Evolutionary conservation across 1,139 yeast species (phyloP).

Genomic region (Scheffersomyces insectosa): DNA sequence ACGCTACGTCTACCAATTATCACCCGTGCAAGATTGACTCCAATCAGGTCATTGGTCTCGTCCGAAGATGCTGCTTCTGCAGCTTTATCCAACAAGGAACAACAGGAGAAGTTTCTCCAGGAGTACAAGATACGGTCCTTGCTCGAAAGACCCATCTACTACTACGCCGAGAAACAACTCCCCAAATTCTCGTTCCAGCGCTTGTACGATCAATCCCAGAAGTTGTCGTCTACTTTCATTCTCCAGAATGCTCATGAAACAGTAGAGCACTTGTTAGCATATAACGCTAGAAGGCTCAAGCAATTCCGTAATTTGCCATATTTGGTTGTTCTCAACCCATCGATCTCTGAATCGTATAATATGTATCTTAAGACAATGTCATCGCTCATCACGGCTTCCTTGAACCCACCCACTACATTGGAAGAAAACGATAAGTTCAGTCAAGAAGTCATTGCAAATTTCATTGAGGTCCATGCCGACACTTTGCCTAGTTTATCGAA

Average conservation of each 20-base stretch:
- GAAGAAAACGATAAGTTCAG: slow-evolving; percentile 55
- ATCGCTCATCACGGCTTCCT: slow-evolving; percentile 49
- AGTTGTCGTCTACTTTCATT: slow-evolving; percentile 36
- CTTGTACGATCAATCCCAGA: slow-evolving; percentile 41
- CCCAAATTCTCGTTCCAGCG: slow-evolving; percentile 51
- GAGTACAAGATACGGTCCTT: slow-evolving; percentile 54
- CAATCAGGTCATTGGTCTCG: too few relatives aligned
- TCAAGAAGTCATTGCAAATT: slow-evolving; percentile 51
- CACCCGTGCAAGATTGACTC: too few relatives aligned
- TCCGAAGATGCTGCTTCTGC: too few relatives aligned
- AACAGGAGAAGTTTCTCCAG: slow-evolving; percentile 35
- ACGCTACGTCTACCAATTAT: too few relatives aligned
- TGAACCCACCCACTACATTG: slow-evolving; percentile 41
- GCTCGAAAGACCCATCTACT: slow-evolving; percentile 51
- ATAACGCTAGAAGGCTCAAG: slow-evolving; percentile 56
- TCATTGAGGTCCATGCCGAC: slow-evolving; percentile 77
- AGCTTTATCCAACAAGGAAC: slow-evolving; percentile 9
- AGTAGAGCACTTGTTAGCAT: slow-evolving; percentile 39
- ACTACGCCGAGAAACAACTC: slow-evolving; percentile 47
- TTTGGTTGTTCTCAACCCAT: slow-evolving; percentile 83
- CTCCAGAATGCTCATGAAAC: slow-evolving; percentile 44
- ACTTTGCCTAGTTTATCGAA: slow-evolving; percentile 77
- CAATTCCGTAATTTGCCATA: slow-evolving; percentile 78
- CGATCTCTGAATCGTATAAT: slow-evolving; percentile 77
- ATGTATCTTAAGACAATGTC: slow-evolving; percentile 72